Evolutionary conservation across 768 basidiomycete species (phyloP).

Genomic region (Russula foetens): DNA sequence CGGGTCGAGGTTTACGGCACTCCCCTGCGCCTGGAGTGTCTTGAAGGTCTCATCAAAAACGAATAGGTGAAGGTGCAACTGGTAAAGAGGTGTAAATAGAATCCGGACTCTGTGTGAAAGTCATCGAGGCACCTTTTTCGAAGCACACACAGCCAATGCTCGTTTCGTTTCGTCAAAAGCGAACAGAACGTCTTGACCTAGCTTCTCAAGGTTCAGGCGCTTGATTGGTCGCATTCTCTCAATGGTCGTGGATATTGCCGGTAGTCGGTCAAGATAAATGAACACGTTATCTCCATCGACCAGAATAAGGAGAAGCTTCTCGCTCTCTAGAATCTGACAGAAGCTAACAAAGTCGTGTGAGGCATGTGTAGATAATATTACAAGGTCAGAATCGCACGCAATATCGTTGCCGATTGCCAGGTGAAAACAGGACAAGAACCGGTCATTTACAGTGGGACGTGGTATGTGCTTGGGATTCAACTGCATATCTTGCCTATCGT

Average conservation of each 20-base stretch:
- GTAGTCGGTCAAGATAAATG: constrained; percentile 11
- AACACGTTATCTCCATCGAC: not conserved
- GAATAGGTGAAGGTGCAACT: constrained; percentile 37
- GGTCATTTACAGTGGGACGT: not conserved
- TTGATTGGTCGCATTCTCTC: not conserved
- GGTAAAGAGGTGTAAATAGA: not conserved
- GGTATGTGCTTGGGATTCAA: constrained; percentile 3
- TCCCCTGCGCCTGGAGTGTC: constrained; percentile 35
- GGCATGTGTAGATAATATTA: not conserved
- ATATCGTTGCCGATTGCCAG: not conserved
- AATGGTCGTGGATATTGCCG: not conserved
- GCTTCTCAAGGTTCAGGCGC: constrained; percentile 36
- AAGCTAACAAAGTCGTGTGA: not conserved
- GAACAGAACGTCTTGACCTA: constrained; percentile 37
- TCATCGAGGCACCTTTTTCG: constrained; percentile 31
- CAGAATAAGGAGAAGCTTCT: constrained; percentile 11
- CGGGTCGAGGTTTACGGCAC: constrained; percentile 30
- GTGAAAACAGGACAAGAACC: not conserved
- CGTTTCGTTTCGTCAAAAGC: constrained; percentile 47
- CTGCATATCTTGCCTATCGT: constrained; percentile 9
- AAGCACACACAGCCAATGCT: constrained; percentile 39
- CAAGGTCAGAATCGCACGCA: not conserved
- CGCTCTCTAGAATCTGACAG: constrained; percentile 11
- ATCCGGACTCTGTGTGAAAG: not conserved
- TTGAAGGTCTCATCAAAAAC: constrained; percentile 38